phyloP scores from a whole-genome alignment of 208 protist genomes.

The Wallacemonas collosoma region DNA sequence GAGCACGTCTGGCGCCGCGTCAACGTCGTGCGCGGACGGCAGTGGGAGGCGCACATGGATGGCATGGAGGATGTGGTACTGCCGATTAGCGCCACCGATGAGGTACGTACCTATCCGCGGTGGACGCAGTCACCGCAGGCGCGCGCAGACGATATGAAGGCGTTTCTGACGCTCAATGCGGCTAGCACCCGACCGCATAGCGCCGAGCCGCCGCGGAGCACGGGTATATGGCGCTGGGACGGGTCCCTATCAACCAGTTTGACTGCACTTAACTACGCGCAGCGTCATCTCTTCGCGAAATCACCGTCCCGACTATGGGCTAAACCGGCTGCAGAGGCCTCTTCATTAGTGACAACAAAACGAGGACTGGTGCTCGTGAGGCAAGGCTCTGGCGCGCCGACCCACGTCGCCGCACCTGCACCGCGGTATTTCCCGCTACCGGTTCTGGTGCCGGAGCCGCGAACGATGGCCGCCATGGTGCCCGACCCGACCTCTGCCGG shows the following conservation, averaged over 20 bases:
- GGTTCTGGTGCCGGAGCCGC: constrained; percentile 34
- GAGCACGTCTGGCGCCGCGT: constrained; percentile 55
- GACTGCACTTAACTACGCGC: too few species aligned
- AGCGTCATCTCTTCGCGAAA: too few species aligned
- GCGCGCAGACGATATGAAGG: constrained; percentile 1
- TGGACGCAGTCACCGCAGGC: constrained; percentile 14
- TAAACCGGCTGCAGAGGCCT: too few species aligned
- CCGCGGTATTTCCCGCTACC: constrained; percentile 28
- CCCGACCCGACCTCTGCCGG: constrained; percentile 35
- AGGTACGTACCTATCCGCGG: constrained; percentile 20
- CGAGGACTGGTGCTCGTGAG: too few species aligned
- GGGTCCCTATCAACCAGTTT: too few species aligned
- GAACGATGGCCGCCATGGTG: constrained; percentile 65
- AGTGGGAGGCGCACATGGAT: constrained; percentile 25
- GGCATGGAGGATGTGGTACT: constrained; percentile 21
- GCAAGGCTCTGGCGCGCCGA: background rate
- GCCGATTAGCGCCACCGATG: constrained; percentile 20
- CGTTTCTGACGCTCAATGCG: constrained; percentile 17
- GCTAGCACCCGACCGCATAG: too few species aligned
- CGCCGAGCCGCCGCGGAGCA: too few species aligned
- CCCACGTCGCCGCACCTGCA: background rate
- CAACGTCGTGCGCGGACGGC: constrained; percentile 19
- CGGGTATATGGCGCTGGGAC: too few species aligned
- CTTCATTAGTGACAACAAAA: too few species aligned
- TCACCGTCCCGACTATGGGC: too few species aligned